A percentile compares a stretch with the other conserved stretches of the same genome.
These are phyloP conservation scores for Ascochyta pisi DNA, from an alignment of 2,329 filamentous ascomycete species.

Conservation along the genomic window DNA sequence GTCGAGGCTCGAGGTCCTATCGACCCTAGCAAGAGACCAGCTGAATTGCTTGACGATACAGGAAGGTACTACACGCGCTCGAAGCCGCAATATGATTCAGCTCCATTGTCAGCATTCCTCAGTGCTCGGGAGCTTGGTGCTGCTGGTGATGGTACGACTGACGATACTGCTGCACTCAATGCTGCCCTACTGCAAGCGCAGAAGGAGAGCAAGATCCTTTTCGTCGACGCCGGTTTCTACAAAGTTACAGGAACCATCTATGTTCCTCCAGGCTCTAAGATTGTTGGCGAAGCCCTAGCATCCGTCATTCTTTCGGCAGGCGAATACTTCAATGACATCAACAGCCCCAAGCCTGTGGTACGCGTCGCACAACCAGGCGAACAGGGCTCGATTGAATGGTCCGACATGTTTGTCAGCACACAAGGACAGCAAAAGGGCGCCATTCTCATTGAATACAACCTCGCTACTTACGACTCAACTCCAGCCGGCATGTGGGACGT, in stretches of 20 bases:
- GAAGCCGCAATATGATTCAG: slow-evolving; percentile 56
- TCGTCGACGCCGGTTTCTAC: slow-evolving; percentile 66
- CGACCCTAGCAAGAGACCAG: slow-evolving; percentile 51
- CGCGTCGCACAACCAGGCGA: slow-evolving; percentile 71
- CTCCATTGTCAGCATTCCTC: slow-evolving; percentile 70
- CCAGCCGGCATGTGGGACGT: slow-evolving; percentile 84
- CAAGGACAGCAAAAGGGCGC: slow-evolving; percentile 72
- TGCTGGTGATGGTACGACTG: slow-evolving; percentile 81
- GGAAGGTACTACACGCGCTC: slow-evolving; percentile 59
- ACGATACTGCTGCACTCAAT: slow-evolving; percentile 84
- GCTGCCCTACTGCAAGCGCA: slow-evolving; percentile 70
- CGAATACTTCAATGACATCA: slow-evolving; percentile 54
- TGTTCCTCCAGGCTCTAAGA: slow-evolving; percentile 73
- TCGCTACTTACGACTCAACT: slow-evolving; percentile 60
- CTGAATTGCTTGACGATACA: slow-evolving; percentile 52
- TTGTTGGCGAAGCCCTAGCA: slow-evolving; percentile 85
- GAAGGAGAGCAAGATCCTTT: slow-evolving; percentile 60
- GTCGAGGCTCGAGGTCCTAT: slow-evolving; percentile 54
- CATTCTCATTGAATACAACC: slow-evolving; percentile 75
- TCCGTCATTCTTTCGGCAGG: slow-evolving; percentile 83
- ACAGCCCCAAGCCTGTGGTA: slow-evolving; percentile 68
- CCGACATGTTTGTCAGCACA: slow-evolving; percentile 74
- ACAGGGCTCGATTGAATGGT: slow-evolving; percentile 70
- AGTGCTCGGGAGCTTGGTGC: slow-evolving; percentile 57
- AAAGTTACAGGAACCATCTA: slow-evolving; percentile 61